A percentile compares a stretch with the other conserved stretches of the same genome.
These are phyloP conservation scores for Talaromyces islandicus DNA, from an alignment of 2,329 filamentous ascomycete species.

Conservation along the genomic window DNA sequence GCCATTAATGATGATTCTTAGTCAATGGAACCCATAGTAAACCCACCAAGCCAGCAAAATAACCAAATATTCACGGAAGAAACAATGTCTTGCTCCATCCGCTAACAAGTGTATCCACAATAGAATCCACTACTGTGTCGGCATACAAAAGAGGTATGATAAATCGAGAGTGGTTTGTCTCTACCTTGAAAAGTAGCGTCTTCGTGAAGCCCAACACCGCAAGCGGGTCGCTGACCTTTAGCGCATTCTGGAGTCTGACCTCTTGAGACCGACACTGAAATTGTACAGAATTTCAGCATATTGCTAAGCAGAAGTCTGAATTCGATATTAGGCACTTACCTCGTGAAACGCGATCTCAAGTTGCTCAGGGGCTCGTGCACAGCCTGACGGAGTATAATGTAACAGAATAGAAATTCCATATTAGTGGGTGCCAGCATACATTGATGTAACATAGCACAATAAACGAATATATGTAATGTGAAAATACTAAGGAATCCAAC, in stretches of 20 bases:
- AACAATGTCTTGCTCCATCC: constrained; percentile 15
- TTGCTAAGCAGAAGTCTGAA: too few relatives aligned
- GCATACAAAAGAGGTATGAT: constrained; percentile 18
- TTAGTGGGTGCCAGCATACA: too few relatives aligned
- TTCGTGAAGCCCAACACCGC: constrained; percentile 19
- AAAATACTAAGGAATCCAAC: too few relatives aligned
- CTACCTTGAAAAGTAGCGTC: constrained; percentile 19
- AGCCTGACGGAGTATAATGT: too few relatives aligned
- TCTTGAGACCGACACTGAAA: constrained; percentile 12
- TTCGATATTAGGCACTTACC: too few relatives aligned
- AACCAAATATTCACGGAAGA: constrained; percentile 16
- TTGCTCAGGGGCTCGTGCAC: too few relatives aligned
- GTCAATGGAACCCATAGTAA: background rate
- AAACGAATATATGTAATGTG: too few relatives aligned
- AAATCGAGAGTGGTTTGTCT: constrained; percentile 19
- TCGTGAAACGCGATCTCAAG: background rate
- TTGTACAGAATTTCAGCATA: background rate
- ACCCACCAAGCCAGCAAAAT: constrained; percentile 18
- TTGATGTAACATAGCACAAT: too few relatives aligned
- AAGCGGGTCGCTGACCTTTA: constrained; percentile 17
- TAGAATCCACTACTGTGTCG: constrained; percentile 19
- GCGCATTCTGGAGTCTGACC: constrained; percentile 5
- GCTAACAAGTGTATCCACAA: constrained; percentile 17
- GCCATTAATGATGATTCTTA: background rate
- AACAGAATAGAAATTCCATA: too few relatives aligned